Evolutionary conservation across 352 stramenopile species (phyloP).

Genomic region (Phytophthora tubulina): DNA sequence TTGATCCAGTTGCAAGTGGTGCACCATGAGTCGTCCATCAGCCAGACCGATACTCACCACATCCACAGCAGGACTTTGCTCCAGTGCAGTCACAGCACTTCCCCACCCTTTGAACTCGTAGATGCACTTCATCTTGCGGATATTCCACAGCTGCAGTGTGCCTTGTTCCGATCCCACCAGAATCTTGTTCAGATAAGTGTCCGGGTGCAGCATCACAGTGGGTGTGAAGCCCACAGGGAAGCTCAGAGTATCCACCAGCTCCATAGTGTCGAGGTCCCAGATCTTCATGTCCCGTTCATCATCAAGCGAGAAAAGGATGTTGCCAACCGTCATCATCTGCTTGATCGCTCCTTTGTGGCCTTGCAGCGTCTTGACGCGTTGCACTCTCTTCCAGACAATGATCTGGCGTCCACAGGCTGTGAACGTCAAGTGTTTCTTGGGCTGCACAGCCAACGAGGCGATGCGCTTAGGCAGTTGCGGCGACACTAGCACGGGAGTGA

Average conservation of each 20-base stretch:
- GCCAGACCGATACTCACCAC: conserved; percentile 89
- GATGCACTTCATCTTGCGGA: conserved; percentile 90
- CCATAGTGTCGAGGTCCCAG: conserved; percentile 76
- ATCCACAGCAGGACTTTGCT: conserved; percentile 91
- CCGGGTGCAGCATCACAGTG: conserved; percentile 88
- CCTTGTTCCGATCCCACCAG: conserved; percentile 89
- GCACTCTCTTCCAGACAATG: conserved; percentile 77
- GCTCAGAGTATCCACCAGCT: conserved; percentile 60
- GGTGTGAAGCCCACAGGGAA: conserved; percentile 74
- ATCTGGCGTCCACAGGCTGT: conserved; percentile 78
- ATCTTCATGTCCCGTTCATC: conserved; percentile 60
- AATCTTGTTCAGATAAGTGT: conserved; percentile 96
- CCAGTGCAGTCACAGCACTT: conserved; percentile 75
- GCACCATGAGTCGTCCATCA: conserved; percentile 84
- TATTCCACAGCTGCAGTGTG: conserved; percentile 91
- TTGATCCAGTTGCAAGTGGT: conserved; percentile 90
- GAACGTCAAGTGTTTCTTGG: conserved; percentile 83
- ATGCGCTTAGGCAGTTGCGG: conserved; percentile 85
- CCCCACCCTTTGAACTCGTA: conserved; percentile 87
- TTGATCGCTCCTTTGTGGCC: conserved; percentile 72
- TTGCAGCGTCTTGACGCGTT: conserved; percentile 59
- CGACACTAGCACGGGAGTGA: conserved; percentile 88
- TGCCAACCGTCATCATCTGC: conserved; percentile 60
- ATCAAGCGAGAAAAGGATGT: conserved; percentile 79
- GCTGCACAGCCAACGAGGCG: conserved; percentile 61